phyloP scores from a whole-genome alignment of 2,329 filamentous ascomycete species.

The Aureobasidium sp. region DNA sequence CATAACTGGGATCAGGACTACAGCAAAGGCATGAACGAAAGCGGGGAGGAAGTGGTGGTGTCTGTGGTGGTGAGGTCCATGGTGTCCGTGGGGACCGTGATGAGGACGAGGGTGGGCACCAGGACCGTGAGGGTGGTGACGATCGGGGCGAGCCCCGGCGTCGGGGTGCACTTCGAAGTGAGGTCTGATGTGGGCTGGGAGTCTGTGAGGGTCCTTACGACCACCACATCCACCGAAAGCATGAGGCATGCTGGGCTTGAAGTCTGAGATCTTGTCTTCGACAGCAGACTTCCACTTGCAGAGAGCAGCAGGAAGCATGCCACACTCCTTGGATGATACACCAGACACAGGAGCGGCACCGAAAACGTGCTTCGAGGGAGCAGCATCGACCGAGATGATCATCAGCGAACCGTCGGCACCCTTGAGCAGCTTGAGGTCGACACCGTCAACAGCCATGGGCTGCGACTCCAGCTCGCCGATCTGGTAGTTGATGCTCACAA shows the following conservation, averaged over 20 bases:
- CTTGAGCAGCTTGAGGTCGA: slow-evolving; percentile 56
- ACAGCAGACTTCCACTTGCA: slow-evolving; percentile 49
- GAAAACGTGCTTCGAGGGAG: slow-evolving; percentile 19
- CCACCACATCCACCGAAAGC: slow-evolving; percentile 21
- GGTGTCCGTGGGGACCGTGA: slow-evolving; percentile 13
- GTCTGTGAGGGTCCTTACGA: slow-evolving; percentile 15
- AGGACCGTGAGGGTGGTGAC: slow-evolving; percentile 16
- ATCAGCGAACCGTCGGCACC: slow-evolving; percentile 46
- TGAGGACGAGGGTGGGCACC: slow-evolving; percentile 1
- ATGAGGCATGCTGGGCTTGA: slow-evolving; percentile 23
- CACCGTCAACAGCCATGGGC: slow-evolving; percentile 42
- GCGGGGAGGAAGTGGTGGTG: slow-evolving; percentile 30
- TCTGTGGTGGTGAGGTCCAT: slow-evolving; percentile 21
- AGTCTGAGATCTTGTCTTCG: slow-evolving; percentile 35
- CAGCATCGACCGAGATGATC: slow-evolving; percentile 40
- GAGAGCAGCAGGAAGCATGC: slow-evolving; percentile 34
- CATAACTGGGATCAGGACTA: slow-evolving; percentile 58
- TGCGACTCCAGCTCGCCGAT: slow-evolving; percentile 50
- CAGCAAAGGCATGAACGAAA: slow-evolving; percentile 46
- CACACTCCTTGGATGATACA: slow-evolving; percentile 26
- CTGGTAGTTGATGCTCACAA: slow-evolving; percentile 48
- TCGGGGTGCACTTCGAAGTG: slow-evolving; percentile 10
- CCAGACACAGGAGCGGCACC: background rate
- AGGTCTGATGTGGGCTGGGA: slow-evolving; percentile 22
- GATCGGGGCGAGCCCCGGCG: slow-evolving; percentile 12